phyloP scores from a whole-genome alignment of 2,329 filamentous ascomycete genomes.

The Talaromyces sp. region DNA sequence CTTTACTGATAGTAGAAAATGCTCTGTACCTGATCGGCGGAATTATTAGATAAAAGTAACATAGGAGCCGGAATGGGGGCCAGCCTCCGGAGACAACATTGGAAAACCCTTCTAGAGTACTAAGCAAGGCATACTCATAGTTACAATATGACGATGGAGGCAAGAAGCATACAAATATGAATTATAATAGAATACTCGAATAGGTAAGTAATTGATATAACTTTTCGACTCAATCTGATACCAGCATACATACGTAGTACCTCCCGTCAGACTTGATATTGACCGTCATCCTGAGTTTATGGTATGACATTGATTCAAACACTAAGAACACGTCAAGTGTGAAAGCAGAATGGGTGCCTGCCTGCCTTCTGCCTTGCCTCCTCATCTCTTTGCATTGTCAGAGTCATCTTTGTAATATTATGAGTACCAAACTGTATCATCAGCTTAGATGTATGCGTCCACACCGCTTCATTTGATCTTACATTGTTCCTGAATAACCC shows the following conservation, averaged over 20 bases:
- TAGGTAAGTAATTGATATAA: neutral
- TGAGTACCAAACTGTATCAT: neutral
- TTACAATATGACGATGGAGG: neutral
- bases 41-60: neutral
- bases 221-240: neutral
- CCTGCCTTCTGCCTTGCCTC: neutral
- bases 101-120: too few relatives aligned
- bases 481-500: neutral
- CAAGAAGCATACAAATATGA: neutral
- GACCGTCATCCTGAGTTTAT: neutral
- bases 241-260: neutral
- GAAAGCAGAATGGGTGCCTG: neutral
- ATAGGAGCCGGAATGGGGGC: too few relatives aligned
- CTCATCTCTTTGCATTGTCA: neutral
- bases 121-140: neutral
- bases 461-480: constrained; percentile 5
- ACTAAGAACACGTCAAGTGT: neutral
- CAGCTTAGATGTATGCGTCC: neutral
- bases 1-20: neutral
- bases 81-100: neutral
- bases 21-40: neutral
- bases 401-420: neutral
- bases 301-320: neutral
- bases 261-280: neutral
- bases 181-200: neutral